phyloP scores from a whole-genome alignment of 352 stramenopile genomes.

The Pythium phragmiticola region DNA sequence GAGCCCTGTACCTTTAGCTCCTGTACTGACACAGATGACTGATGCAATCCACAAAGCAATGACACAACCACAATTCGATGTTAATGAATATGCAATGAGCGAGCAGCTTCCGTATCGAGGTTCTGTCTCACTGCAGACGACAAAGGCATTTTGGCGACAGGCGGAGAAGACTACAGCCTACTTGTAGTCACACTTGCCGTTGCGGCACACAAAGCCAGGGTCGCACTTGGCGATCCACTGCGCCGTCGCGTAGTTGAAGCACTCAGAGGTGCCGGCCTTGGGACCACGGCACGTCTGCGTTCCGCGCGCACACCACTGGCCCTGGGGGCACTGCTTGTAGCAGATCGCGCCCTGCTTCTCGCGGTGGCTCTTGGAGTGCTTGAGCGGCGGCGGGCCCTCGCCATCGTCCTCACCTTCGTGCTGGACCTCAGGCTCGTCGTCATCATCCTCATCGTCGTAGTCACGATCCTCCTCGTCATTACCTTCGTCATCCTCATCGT shows the following conservation, averaged over 20 bases:
- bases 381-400: conserved; percentile 2
- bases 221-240: conserved; percentile 25
- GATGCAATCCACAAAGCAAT: too few relatives aligned
- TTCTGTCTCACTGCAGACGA: too few relatives aligned
- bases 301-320: conserved; percentile 38
- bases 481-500: not conserved
- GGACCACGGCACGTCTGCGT: conserved; percentile 26
- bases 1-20: too few relatives aligned
- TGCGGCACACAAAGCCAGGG: conserved; percentile 13
- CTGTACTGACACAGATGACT: too few relatives aligned
- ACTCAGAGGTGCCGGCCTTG: conserved; percentile 6
- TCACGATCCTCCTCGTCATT: not conserved
- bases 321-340: conserved; percentile 27
- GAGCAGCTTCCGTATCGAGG: too few relatives aligned
- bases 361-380: conserved; percentile 3
- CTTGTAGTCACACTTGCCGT: conserved; percentile 14
- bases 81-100: too few relatives aligned
- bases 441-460: too few relatives aligned
- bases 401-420: not conserved
- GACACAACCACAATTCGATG: too few relatives aligned
- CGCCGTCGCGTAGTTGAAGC: conserved; percentile 21
- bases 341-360: conserved; percentile 7
- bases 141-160: too few relatives aligned
- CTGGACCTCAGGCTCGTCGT: not conserved
- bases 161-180: too few relatives aligned